These are phyloP conservation scores for Cercophora samala DNA, from an alignment of 495 filamentous ascomycete species.

Conservation along the genomic window DNA sequence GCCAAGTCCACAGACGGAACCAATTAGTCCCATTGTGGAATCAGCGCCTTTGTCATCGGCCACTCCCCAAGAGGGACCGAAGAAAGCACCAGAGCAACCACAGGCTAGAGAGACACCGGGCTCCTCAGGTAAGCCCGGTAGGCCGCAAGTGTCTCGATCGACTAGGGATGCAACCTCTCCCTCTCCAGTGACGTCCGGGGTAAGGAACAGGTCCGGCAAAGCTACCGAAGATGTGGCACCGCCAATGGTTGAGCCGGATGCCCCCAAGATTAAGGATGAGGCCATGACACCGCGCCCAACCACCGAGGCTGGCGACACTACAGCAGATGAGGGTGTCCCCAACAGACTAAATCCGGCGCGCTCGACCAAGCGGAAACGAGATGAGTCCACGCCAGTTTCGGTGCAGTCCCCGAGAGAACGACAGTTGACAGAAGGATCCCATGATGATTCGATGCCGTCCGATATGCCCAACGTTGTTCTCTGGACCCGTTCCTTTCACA, in stretches of 20 bases:
- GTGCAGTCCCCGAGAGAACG: slow-evolving; percentile 17
- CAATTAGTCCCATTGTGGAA: slow-evolving; percentile 41
- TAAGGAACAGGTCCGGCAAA: background rate
- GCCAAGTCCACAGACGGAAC: slow-evolving; percentile 44
- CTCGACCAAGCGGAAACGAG: slow-evolving; percentile 44
- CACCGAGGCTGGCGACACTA: slow-evolving; percentile 48
- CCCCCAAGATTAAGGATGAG: slow-evolving; percentile 63
- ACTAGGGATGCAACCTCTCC: slow-evolving; percentile 17
- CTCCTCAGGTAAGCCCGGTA: slow-evolving; percentile 15
- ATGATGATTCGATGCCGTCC: slow-evolving; percentile 11
- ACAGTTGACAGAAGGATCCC: slow-evolving; percentile 11
- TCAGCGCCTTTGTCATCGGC: slow-evolving; percentile 6
- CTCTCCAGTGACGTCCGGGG: slow-evolving; percentile 12
- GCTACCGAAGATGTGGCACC: slow-evolving; percentile 22
- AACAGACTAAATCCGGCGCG: slow-evolving; percentile 29
- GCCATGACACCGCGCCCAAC: slow-evolving; percentile 57
- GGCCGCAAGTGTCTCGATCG: slow-evolving; percentile 13
- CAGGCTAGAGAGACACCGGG: slow-evolving; percentile 11
- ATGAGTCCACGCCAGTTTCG: slow-evolving; percentile 38
- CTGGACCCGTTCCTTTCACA: slow-evolving; percentile 72
- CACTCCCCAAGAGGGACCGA: background rate
- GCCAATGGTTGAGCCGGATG: slow-evolving; percentile 10
- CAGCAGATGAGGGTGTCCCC: slow-evolving; percentile 44
- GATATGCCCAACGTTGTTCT: slow-evolving; percentile 57
- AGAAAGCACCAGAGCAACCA: background rate